Conservation (phyloP, 805 yeast genomes). For the Metschnikowia reukaufii region DNA sequence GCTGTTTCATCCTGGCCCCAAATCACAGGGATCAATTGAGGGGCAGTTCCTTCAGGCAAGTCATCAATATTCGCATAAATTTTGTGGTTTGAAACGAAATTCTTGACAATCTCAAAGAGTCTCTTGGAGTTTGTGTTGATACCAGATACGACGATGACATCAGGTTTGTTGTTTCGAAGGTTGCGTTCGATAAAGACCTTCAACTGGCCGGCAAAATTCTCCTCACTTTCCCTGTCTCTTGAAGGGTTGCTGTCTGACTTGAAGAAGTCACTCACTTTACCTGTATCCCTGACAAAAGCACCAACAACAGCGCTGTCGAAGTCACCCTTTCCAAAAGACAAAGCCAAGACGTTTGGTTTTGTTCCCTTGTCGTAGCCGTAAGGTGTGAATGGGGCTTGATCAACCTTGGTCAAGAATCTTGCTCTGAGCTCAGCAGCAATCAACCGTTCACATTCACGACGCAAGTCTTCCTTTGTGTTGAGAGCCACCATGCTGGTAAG, state of each 20-base stretch:
- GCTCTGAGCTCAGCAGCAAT: slow-evolving; percentile 70
- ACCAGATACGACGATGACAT: slow-evolving; percentile 88
- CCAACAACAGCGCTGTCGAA: slow-evolving; percentile 85
- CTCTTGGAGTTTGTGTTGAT: slow-evolving; percentile 71
- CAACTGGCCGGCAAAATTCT: slow-evolving; percentile 59
- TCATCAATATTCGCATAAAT: slow-evolving; percentile 53
- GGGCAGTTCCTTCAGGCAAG: slow-evolving; percentile 35
- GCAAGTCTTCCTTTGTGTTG: slow-evolving; percentile 79
- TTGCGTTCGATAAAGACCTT: slow-evolving; percentile 62
- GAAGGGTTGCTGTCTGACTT: slow-evolving; percentile 75
- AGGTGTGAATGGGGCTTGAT: slow-evolving; percentile 93
- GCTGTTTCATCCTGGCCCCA: slow-evolving; percentile 96
- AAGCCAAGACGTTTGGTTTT: slow-evolving; percentile 76
- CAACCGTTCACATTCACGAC: slow-evolving; percentile 70
- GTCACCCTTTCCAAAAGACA: slow-evolving; percentile 86
- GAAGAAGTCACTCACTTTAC: slow-evolving; percentile 71
- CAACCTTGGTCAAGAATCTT: slow-evolving; percentile 66
- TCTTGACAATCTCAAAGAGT: slow-evolving; percentile 55
- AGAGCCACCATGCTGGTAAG: slow-evolving; percentile 65
- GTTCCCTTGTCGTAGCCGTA: slow-evolving; percentile 75
- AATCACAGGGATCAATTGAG: slow-evolving; percentile 64
- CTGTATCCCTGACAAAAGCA: slow-evolving; percentile 72
- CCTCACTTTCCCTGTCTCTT: slow-evolving; percentile 44
- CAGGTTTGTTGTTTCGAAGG: slow-evolving; percentile 59
- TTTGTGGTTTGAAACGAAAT: slow-evolving; percentile 56